Evolutionary conservation across 2,329 filamentous ascomycete genomes (phyloP).

Genomic region (Periconia sp.): DNA sequence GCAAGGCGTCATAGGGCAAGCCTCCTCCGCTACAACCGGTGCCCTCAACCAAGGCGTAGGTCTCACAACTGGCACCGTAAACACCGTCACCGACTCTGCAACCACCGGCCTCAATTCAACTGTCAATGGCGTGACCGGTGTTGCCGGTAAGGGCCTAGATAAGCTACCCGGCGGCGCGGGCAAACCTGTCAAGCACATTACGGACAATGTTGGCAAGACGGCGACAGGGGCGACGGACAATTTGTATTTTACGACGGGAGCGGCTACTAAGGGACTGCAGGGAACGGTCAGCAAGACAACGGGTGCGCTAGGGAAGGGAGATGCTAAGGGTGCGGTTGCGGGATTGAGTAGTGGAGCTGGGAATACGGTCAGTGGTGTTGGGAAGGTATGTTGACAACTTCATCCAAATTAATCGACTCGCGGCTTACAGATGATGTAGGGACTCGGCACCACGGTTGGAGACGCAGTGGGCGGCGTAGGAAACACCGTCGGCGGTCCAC

Average conservation of each 20-base stretch:
- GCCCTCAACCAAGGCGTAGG: conserved; percentile 45
- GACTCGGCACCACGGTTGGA: conserved; percentile 39
- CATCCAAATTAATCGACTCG: no score
- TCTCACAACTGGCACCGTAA: conserved; percentile 41
- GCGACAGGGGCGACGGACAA: conserved; percentile 47
- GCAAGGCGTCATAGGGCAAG: conserved; percentile 42
- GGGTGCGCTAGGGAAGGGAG: conserved; percentile 49
- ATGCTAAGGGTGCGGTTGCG: conserved; percentile 46
- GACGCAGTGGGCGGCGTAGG: conserved; percentile 48
- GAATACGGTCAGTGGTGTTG: conserved; percentile 43
- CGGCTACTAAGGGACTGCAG: conserved; percentile 50
- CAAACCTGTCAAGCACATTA: conserved; percentile 48
- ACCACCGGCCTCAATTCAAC: conserved; percentile 44
- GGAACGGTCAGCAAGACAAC: conserved; percentile 53
- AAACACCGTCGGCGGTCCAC: conserved; percentile 44
- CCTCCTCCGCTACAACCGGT: conserved; percentile 40
- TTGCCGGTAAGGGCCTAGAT: conserved; percentile 46
- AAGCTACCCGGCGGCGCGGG: conserved; percentile 41
- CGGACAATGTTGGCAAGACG: conserved; percentile 50
- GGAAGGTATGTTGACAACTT: conserved; percentile 30
- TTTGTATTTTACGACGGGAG: conserved; percentile 48
- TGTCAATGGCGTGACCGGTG: conserved; percentile 45
- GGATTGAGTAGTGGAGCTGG: conserved; percentile 48
- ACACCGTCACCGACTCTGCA: conserved; percentile 45
- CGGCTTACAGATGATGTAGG: no score